Percentiles rank a stretch among this genome's conserved stretches.
phyloP scores from a whole-genome alignment of 495 filamentous ascomycete species.

The Penicillium waksmanii region DNA sequence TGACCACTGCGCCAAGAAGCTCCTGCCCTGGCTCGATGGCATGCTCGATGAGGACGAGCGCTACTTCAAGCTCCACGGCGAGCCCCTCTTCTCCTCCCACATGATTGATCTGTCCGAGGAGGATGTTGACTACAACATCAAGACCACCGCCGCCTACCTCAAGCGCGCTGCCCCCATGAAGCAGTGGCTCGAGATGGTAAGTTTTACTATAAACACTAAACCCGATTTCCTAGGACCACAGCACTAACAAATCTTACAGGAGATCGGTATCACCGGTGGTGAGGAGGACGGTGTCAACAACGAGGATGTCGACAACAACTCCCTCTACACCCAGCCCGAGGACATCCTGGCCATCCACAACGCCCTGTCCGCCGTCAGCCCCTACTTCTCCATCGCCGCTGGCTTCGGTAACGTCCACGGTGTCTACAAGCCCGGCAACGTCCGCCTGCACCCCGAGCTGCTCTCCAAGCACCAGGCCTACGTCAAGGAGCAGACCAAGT shows the following conservation, averaged over 20 bases:
- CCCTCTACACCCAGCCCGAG: conserved; percentile 96
- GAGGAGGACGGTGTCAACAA: conserved; percentile 87
- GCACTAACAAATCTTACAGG: conserved; percentile 44
- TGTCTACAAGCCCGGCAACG: conserved; percentile 98
- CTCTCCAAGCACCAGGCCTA: conserved; percentile 92
- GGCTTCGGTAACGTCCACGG: conserved; percentile 99
- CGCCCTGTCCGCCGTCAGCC: conserved; percentile 76
- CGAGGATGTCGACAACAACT: conserved; percentile 85
- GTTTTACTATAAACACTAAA: conserved; percentile 19
- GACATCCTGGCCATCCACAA: conserved; percentile 90
- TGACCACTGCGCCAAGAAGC: conserved; percentile 93
- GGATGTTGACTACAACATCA: conserved; percentile 83
- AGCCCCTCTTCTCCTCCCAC: conserved; percentile 92
- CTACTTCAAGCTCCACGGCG: conserved; percentile 88
- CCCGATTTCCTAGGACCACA: not conserved
- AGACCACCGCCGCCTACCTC: conserved; percentile 86
- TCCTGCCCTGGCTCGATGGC: conserved; percentile 93
- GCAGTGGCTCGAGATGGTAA: conserved; percentile 98
- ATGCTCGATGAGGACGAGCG: conserved; percentile 91
- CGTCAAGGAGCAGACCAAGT: conserved; percentile 72
- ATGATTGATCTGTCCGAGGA: conserved; percentile 98
- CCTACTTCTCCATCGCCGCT: conserved; percentile 96
- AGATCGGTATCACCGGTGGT: conserved; percentile 93
- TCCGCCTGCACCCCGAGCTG: conserved; percentile 91
- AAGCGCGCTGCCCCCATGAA: conserved; percentile 92